These are phyloP conservation scores for Coniferiporia weirii DNA, from an alignment of 1,284 basidiomycete species.

Conservation along the genomic window DNA sequence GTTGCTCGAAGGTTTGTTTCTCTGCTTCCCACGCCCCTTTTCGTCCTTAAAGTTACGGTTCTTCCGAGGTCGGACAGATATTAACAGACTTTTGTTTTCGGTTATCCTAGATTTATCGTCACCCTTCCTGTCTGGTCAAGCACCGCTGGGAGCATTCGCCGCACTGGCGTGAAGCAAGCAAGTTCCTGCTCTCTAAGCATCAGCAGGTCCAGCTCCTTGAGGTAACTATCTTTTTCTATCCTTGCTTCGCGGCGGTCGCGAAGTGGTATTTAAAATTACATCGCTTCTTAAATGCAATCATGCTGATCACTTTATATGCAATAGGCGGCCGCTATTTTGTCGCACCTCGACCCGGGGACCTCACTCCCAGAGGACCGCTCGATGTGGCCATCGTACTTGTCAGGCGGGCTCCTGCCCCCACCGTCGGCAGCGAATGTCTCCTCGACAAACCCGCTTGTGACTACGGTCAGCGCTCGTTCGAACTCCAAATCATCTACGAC, in stretches of 20 bases:
- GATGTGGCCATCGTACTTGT: constrained; percentile 77
- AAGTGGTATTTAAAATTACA: background rate
- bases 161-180: constrained; percentile 95
- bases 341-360: constrained; percentile 72
- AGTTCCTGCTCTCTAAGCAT: constrained; percentile 92
- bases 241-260: too few relatives aligned
- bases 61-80: background rate
- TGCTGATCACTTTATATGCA: background rate
- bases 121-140: constrained; percentile 93
- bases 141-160: constrained; percentile 97
- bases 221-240: constrained; percentile 33
- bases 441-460: constrained; percentile 6
- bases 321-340: constrained; percentile 91
- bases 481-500: constrained; percentile 7
- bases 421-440: constrained; percentile 30
- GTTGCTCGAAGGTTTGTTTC: constrained; percentile 72
- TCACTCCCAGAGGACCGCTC: constrained; percentile 91
- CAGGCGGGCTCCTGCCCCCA: constrained; percentile 59
- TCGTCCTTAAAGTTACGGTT: background rate
- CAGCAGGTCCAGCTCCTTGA: constrained; percentile 97
- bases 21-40: background rate
- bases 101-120: constrained; percentile 73
- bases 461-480: background rate
- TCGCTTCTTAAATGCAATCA: background rate
- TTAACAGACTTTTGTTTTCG: constrained; percentile 3